A percentile compares a stretch with the other conserved stretches of the same genome.
phyloP scores from a whole-genome alignment of 2,329 filamentous ascomycete genomes.

The Dactylella cylindrospora region DNA sequence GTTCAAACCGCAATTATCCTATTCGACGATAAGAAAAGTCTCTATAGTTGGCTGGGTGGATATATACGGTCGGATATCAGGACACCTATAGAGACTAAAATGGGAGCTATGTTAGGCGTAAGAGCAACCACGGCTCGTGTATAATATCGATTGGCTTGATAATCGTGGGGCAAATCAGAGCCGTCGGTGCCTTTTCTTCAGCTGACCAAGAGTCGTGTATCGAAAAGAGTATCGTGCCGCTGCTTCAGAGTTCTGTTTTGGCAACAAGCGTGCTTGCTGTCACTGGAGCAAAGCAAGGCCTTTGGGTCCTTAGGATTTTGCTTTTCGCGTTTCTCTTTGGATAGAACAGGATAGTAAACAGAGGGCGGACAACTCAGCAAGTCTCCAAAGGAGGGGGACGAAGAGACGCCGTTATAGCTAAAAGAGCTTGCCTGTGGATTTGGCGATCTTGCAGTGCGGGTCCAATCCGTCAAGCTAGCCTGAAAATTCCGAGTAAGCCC shows the following conservation, averaged over 20 bases:
- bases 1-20: slow-evolving; percentile 43
- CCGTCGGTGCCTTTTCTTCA: slow-evolving; percentile 11
- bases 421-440: slow-evolving; percentile 28
- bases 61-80: slow-evolving; percentile 30
- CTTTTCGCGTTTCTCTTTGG: slow-evolving; percentile 27
- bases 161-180: slow-evolving; percentile 39
- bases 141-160: slow-evolving; percentile 41
- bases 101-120: slow-evolving; percentile 23
- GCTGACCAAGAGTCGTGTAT: slow-evolving; percentile 5
- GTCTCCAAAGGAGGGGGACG: slow-evolving; percentile 20
- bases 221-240: slow-evolving; percentile 10
- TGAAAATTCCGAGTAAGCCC: slow-evolving; percentile 28
- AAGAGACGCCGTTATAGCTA: slow-evolving; percentile 35
- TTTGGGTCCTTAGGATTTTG: slow-evolving; percentile 4
- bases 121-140: slow-evolving; percentile 36
- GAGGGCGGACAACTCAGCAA: slow-evolving; percentile 42
- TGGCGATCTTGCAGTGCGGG: slow-evolving; percentile 27
- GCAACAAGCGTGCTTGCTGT: slow-evolving; percentile 33
- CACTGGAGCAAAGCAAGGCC: slow-evolving; percentile 17
- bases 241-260: too few relatives aligned
- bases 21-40: slow-evolving; percentile 34
- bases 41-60: slow-evolving; percentile 38
- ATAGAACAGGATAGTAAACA: slow-evolving; percentile 22
- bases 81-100: slow-evolving; percentile 27
- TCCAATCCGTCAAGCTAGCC: slow-evolving; percentile 26